Percentiles rank a stretch among this genome's conserved stretches.
Conservation (phyloP, 768 basidiomycete species). For the Suillus americanus region DNA sequence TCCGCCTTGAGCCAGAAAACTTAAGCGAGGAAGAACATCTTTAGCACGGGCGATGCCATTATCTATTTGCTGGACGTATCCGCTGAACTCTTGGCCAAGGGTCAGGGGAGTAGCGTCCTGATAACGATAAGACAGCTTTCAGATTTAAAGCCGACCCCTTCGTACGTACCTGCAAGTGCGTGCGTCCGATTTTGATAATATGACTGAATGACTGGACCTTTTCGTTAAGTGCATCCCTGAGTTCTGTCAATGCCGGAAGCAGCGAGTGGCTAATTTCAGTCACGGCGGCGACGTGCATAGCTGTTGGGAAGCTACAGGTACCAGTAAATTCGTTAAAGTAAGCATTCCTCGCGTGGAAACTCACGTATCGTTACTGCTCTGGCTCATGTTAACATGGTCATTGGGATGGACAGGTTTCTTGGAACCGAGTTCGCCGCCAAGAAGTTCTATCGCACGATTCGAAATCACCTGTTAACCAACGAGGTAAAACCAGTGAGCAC, state of each 20-base stretch:
- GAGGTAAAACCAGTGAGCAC: background rate
- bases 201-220: constrained; percentile 83
- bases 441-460: constrained; percentile 95
- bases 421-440: constrained; percentile 92
- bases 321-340: background rate
- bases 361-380: constrained; percentile 97
- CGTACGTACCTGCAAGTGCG: constrained; percentile 78
- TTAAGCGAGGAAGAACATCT: constrained; percentile 79
- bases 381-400: constrained; percentile 99
- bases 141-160: background rate
- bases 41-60: constrained; percentile 88
- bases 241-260: constrained; percentile 81
- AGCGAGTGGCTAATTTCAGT: constrained; percentile 78
- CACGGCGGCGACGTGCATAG: constrained; percentile 97
- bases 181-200: constrained; percentile 98
- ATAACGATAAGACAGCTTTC: constrained; percentile 8
- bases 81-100: constrained; percentile 97
- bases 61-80: constrained; percentile 92
- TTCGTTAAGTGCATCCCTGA: constrained; percentile 79
- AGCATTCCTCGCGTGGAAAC: constrained; percentile 25
- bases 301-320: constrained; percentile 85
- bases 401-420: constrained; percentile 99
- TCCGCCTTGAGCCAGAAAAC: constrained; percentile 92
- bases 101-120: constrained; percentile 98
- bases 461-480: constrained; percentile 75